phyloP scores from a whole-genome alignment of 1,139 yeast species.

The Yarrowia galli region DNA sequence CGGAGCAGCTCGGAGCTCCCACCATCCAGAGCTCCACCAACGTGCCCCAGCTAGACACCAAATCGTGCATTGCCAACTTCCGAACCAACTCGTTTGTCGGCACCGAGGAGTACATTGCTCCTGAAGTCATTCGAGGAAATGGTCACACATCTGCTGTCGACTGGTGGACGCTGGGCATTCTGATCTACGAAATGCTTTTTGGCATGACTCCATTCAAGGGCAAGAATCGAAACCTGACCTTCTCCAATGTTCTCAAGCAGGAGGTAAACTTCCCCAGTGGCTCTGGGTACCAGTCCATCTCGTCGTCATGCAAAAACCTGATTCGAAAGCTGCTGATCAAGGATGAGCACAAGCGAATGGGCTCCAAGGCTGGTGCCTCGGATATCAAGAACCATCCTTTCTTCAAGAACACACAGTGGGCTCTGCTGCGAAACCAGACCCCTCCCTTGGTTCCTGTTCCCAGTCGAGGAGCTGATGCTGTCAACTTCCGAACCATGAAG shows the following conservation, averaged over 20 bases:
- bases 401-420: conserved; percentile 94
- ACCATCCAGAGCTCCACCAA: conserved; percentile 47
- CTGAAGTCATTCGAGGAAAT: conserved; percentile 94
- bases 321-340: conserved; percentile 83
- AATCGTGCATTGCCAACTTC: conserved; percentile 93
- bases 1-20: conserved; percentile 65
- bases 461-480: conserved; percentile 61
- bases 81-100: conserved; percentile 98
- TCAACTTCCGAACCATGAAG: conserved; percentile 48
- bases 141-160: conserved; percentile 98
- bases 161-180: conserved; percentile 98
- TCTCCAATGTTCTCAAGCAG: conserved; percentile 81
- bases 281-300: conserved; percentile 56
- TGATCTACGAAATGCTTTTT: conserved; percentile 89
- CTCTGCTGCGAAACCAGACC: conserved; percentile 83
- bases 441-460: conserved; percentile 96
- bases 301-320: conserved; percentile 78
- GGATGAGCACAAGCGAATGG: conserved; percentile 86
- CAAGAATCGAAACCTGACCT: conserved; percentile 82
- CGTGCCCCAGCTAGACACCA: conserved; percentile 72
- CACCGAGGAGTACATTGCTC: conserved; percentile 97
- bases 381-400: conserved; percentile 90
- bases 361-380: conserved; percentile 92
- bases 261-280: conserved; percentile 69
- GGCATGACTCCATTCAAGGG: conserved; percentile 98